Evolutionary conservation across 129 eudicot species (phyloP).

Genomic region (Pseudognaphalium luteoalbum): DNA sequence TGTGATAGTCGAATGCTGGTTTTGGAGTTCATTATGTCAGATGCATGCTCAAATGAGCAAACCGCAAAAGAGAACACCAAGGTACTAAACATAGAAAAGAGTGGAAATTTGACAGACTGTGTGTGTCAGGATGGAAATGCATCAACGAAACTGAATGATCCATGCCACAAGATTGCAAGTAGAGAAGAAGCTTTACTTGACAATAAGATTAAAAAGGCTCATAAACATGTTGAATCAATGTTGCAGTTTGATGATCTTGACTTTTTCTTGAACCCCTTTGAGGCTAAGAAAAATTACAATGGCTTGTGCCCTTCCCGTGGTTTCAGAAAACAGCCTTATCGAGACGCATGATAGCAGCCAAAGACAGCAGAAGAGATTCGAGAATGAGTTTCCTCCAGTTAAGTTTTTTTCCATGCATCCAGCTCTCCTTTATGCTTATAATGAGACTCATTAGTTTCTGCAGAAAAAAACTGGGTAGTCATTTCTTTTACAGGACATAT

Average conservation of each 20-base stretch:
- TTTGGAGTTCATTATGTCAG: constrained; percentile 61
- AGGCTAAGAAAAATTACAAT: constrained; percentile 34
- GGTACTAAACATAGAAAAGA: constrained; percentile 37
- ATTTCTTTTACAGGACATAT: constrained; percentile 21
- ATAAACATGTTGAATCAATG: constrained; percentile 44
- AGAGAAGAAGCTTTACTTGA: constrained; percentile 41
- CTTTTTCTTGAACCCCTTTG: constrained; percentile 59
- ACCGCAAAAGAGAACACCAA: constrained; percentile 45
- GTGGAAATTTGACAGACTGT: constrained; percentile 24
- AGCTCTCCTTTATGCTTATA: constrained; percentile 8
- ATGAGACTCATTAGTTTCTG: constrained; percentile 31
- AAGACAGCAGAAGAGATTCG: constrained; percentile 35
- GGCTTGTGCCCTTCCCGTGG: constrained; percentile 33
- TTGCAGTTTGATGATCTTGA: constrained; percentile 65
- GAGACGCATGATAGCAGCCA: constrained; percentile 31
- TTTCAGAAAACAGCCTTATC: constrained; percentile 29
- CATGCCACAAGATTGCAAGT: constrained; percentile 32
- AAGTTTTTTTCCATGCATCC: constrained; percentile 41
- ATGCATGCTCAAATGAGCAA: constrained; percentile 26
- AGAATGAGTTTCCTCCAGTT: constrained; percentile 50
- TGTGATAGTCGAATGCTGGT: constrained; percentile 42
- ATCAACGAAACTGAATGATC: constrained; percentile 44
- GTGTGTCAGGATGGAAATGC: constrained; percentile 21
- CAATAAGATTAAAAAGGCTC: constrained; percentile 30
- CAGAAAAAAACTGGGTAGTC: constrained; percentile 21